phyloP scores from a whole-genome alignment of 2,329 filamentous ascomycete species.

The Stagonosporopsis cucurbitacearum region DNA sequence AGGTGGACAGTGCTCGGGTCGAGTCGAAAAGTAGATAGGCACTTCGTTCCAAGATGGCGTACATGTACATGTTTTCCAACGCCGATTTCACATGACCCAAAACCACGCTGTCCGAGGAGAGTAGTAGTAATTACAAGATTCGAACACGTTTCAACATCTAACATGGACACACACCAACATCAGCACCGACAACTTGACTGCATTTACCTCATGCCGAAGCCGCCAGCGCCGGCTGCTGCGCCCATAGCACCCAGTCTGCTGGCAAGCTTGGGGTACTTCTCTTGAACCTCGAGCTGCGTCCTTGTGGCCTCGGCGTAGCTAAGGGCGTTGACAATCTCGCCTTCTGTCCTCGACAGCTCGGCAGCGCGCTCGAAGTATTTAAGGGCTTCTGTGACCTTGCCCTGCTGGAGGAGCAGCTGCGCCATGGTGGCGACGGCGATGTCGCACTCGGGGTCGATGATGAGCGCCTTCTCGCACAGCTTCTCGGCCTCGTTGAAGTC shows the following conservation, averaged over 20 bases:
- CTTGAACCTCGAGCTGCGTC: constrained; percentile 81
- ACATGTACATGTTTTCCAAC: constrained; percentile 20
- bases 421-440: constrained; percentile 99
- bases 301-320: constrained; percentile 97
- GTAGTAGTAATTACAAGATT: constrained; percentile 18
- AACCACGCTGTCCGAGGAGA: constrained; percentile 4
- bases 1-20: neutral
- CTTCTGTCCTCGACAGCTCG: constrained; percentile 90
- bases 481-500: constrained; percentile 95
- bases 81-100: constrained; percentile 2
- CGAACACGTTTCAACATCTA: neutral
- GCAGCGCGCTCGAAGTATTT: constrained; percentile 97
- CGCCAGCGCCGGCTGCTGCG: constrained; percentile 37
- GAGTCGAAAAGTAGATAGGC: neutral
- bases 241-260: constrained; percentile 56
- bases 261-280: constrained; percentile 61
- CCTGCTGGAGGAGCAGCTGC: constrained; percentile 94
- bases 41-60: constrained; percentile 9
- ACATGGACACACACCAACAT: neutral
- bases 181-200: neutral
- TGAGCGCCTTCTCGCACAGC: constrained; percentile 94
- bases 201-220: constrained; percentile 43
- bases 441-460: constrained; percentile 98
- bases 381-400: constrained; percentile 92
- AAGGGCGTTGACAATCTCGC: constrained; percentile 93